Conservation (phyloP, 768 basidiomycete genomes). For the Infundibulicybe gibba region DNA sequence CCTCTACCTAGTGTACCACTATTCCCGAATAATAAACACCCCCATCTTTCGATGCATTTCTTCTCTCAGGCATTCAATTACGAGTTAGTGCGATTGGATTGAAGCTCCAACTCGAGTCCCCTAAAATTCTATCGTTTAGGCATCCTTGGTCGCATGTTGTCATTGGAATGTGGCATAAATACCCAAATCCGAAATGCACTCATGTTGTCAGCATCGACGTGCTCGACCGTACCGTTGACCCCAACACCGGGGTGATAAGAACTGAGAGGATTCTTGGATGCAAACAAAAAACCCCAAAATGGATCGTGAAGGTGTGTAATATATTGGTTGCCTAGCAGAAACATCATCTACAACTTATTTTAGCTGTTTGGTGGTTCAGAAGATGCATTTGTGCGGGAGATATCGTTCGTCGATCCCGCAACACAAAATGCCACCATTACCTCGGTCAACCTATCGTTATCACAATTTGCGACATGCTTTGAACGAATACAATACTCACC, state of each 20-base stretch:
- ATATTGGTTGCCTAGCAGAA: not conserved
- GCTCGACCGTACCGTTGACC: slow-evolving; percentile 79
- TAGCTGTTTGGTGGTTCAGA: slow-evolving; percentile 92
- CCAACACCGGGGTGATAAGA: slow-evolving; percentile 82
- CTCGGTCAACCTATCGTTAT: slow-evolving; percentile 89
- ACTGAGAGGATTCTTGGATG: slow-evolving; percentile 89
- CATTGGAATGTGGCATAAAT: slow-evolving; percentile 93
- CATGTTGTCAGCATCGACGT: slow-evolving; percentile 89
- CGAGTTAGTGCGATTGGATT: slow-evolving; percentile 50
- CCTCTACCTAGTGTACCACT: slow-evolving; percentile 22
- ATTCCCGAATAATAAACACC: slow-evolving; percentile 18
- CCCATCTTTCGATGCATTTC: slow-evolving; percentile 65
- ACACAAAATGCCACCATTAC: slow-evolving; percentile 80
- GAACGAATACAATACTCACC: slow-evolving; percentile 89
- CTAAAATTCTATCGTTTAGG: slow-evolving; percentile 35
- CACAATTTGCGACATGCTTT: slow-evolving; percentile 91
- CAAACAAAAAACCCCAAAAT: slow-evolving; percentile 86
- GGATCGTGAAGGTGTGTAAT: slow-evolving; percentile 84
- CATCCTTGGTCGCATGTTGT: slow-evolving; percentile 91
- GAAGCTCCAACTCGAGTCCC: not conserved
- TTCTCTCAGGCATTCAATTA: slow-evolving; percentile 83
- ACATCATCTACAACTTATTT: slow-evolving; percentile 10
- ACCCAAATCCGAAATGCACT: slow-evolving; percentile 89
- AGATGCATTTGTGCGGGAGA: slow-evolving; percentile 92
- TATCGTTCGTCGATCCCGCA: slow-evolving; percentile 88